Evolutionary conservation across 345 rosid genomes (phyloP).

Genomic region (Camelina neglecta): DNA sequence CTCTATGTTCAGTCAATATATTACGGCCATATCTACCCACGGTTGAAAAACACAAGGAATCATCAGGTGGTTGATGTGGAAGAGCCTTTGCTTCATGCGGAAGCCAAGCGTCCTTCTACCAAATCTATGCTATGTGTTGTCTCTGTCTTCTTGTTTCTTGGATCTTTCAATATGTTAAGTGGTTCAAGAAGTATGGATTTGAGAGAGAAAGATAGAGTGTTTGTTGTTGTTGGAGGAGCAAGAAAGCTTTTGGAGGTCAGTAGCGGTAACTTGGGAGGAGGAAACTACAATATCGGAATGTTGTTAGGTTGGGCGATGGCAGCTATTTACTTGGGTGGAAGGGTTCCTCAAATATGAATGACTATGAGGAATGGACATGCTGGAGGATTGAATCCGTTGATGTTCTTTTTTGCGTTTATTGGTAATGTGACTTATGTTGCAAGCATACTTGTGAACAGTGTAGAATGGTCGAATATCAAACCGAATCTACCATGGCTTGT

Average conservation of each 20-base stretch:
- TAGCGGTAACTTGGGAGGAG: slow-evolving; percentile 49
- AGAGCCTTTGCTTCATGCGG: slow-evolving; percentile 67
- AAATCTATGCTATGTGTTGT: slow-evolving; percentile 67
- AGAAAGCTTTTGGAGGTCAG: slow-evolving; percentile 64
- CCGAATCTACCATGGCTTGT: slow-evolving; percentile 88
- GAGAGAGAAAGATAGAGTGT: slow-evolving; percentile 49
- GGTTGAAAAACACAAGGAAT: slow-evolving; percentile 32
- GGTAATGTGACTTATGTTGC: slow-evolving; percentile 81
- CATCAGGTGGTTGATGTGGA: slow-evolving; percentile 24
- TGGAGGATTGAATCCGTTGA: slow-evolving; percentile 79
- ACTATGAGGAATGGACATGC: slow-evolving; percentile 77
- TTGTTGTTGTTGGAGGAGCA: slow-evolving; percentile 50
- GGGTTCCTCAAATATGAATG: slow-evolving; percentile 83
- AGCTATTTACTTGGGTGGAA: slow-evolving; percentile 82
- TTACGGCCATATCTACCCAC: slow-evolving; percentile 67
- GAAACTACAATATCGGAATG: slow-evolving; percentile 50
- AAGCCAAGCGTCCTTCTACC: slow-evolving; percentile 46
- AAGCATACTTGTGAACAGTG: slow-evolving; percentile 68
- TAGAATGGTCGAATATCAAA: slow-evolving; percentile 62
- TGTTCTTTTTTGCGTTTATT: slow-evolving; percentile 79
- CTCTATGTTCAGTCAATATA: slow-evolving; percentile 65
- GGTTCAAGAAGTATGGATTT: slow-evolving; percentile 33
- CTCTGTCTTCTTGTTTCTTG: slow-evolving; percentile 56
- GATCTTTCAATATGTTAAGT: slow-evolving; percentile 46
- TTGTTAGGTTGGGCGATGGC: slow-evolving; percentile 90